Evolutionary conservation across 208 protist species (phyloP).

Genomic region (Leishmania major): DNA sequence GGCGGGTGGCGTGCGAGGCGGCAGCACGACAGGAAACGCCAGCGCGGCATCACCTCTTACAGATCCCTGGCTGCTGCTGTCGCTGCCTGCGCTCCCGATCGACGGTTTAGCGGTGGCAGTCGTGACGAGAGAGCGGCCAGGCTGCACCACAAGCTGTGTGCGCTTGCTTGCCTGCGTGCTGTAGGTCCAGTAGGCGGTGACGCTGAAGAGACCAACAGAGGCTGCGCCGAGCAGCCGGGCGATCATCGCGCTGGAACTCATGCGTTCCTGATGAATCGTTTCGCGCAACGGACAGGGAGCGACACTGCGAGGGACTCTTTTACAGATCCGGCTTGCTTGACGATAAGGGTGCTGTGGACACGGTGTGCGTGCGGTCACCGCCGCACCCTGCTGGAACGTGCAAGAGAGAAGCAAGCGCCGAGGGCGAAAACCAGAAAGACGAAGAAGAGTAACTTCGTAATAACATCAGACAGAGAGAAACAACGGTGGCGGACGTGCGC

Average conservation of each 20-base stretch:
- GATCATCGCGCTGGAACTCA: conserved; percentile 23
- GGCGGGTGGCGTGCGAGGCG: conserved; percentile 20
- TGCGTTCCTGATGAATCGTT: background rate
- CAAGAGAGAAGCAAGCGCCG: background rate
- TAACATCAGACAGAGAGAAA: background rate
- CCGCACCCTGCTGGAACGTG: background rate
- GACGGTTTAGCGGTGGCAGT: background rate
- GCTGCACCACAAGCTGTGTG: conserved; percentile 22
- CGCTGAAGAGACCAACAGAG: conserved; percentile 25
- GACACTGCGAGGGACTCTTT: background rate
- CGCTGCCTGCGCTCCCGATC: background rate
- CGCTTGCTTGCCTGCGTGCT: conserved; percentile 8
- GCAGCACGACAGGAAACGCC: conserved; percentile 38
- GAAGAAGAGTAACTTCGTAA: background rate
- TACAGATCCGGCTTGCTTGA: background rate
- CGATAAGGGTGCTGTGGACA: background rate
- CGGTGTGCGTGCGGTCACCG: background rate
- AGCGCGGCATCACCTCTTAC: background rate
- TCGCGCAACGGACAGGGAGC: background rate
- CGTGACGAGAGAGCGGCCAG: conserved; percentile 11
- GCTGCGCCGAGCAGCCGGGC: conserved; percentile 28
- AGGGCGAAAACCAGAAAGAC: background rate
- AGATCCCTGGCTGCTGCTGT: background rate
- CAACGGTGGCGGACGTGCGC: background rate
- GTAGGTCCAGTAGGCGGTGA: conserved; percentile 23